These are phyloP conservation scores for Phytophthora idaei DNA, from an alignment of 352 stramenopile genomes.

Conservation along the genomic window DNA sequence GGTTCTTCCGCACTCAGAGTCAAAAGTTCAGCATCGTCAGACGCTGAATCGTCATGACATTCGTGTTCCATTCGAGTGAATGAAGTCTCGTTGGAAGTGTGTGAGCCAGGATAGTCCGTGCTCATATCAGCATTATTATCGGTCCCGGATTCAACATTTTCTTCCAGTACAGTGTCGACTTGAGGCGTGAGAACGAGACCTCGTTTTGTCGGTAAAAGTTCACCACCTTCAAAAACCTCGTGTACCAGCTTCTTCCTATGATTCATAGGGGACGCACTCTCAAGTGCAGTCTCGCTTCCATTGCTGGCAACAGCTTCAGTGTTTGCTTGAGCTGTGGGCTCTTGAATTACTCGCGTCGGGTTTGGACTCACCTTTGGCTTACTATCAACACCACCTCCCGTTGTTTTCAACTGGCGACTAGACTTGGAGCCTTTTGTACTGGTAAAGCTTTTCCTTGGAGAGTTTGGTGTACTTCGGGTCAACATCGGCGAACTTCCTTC, in stretches of 20 bases:
- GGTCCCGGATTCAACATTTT: neutral
- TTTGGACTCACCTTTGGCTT: neutral
- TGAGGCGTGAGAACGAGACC: neutral
- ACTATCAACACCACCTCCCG: neutral
- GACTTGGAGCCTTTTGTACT: conserved; percentile 8
- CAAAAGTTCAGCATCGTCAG: conserved; percentile 5
- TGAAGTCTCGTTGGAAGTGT: neutral
- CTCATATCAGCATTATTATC: conserved; percentile 23
- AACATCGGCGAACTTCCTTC: conserved; percentile 5
- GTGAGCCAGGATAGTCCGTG: neutral
- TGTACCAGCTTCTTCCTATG: conserved; percentile 29
- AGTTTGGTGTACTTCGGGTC: conserved; percentile 6
- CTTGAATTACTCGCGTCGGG: neutral
- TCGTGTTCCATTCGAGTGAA: conserved; percentile 2
- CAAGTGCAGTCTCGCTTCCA: neutral
- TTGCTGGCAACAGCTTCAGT: neutral
- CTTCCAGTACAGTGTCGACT: neutral
- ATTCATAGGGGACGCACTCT: neutral
- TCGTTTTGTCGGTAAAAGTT: conserved; percentile 13
- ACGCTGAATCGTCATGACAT: conserved; percentile 1
- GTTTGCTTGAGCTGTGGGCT: neutral
- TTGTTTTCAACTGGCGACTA: conserved; percentile 20
- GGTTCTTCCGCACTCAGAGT: neutral
- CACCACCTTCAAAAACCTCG: conserved; percentile 21
- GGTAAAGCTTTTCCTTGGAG: conserved; percentile 17